Evolutionary conservation across 108 stramenopile genomes (phyloP).

Genomic region (Stephanodiscus triporus): DNA sequence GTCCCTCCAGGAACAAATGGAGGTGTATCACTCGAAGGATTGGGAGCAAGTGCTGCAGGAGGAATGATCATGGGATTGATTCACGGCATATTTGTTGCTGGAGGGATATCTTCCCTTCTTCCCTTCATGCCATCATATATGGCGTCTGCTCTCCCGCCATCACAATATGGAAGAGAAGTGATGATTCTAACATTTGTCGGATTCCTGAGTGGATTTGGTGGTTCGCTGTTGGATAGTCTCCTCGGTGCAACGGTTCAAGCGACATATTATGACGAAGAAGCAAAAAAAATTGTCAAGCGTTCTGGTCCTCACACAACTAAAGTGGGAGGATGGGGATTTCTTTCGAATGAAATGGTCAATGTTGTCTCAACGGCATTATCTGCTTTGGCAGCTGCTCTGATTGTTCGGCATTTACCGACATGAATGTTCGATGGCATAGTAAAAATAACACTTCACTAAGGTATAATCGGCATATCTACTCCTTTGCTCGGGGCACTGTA

Average conservation of each 20-base stretch:
- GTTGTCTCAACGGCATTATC: slow-evolving; percentile 27
- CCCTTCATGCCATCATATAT: slow-evolving; percentile 6
- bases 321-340: slow-evolving; percentile 21
- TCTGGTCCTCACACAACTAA: slow-evolving; percentile 12
- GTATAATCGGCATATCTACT: too few relatives aligned
- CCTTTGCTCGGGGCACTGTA: too few relatives aligned
- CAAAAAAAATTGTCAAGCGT: slow-evolving; percentile 49
- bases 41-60: slow-evolving; percentile 65
- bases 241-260: slow-evolving; percentile 80
- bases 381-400: slow-evolving; percentile 25
- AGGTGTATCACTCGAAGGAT: slow-evolving; percentile 66
- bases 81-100: slow-evolving; percentile 54
- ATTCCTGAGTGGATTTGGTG: slow-evolving; percentile 65
- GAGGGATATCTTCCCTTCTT: slow-evolving; percentile 29
- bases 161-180: slow-evolving; percentile 24
- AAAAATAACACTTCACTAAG: too few relatives aligned
- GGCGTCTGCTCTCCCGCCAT: slow-evolving; percentile 1
- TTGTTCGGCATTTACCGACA: slow-evolving; percentile 17
- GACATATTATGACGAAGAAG: slow-evolving; percentile 65
- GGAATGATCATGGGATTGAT: slow-evolving; percentile 66
- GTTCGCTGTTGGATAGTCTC: slow-evolving; percentile 74
- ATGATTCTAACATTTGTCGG: slow-evolving; percentile 45
- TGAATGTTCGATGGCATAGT: too few relatives aligned
- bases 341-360: slow-evolving; percentile 46
- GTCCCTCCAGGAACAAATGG: slow-evolving; percentile 89